Evolutionary conservation across 345 rosid genomes (phyloP), one percentile per base, ranked within the genome.

Genomic region (Atalantia buxifolia): DNA sequence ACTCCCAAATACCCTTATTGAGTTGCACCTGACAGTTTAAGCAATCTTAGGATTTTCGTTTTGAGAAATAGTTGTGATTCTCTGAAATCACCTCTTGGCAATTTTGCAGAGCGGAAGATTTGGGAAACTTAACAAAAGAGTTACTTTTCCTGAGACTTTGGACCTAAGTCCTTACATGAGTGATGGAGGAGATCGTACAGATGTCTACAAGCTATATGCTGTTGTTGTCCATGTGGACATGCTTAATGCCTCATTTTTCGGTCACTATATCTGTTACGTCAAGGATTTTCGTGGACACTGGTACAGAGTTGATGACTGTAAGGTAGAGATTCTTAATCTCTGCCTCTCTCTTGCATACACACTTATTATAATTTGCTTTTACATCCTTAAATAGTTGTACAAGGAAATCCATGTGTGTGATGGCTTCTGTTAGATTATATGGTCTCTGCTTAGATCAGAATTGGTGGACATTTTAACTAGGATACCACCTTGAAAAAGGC

Each of bases 161-260:
- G 85, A 97, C 84, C 98, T 97, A 75, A 84, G 70, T 81, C 97
- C 93, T 69, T 97, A 93, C 88, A 90, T 91, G 92, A 94, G 93
- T 45, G 90, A 90, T 83, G 89, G 74, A 50, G 96, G 92, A 80
- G 94, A 90, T 79, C 92, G 88, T 53, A 73, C 89, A 65, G 91
- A 94, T 83, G 61, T 89, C 12, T 94, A 90, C 87, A 90, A 78
- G 88, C 98, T 97, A 21, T 94, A 93, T 81, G 98, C 99, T 1
- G 98, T 94, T 77, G 93, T 93, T 81, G 99, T 97, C 81, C 99
- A 94, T 69, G 86, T 97, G 78, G 99, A 97, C 78, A 91, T 94
- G 98, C 86, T 94, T 76, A 97, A 97, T 87, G 98, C 99, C 24
- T 97, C 99, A 7, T 97, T 86, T 84, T 94, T 94, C 71, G 99